Evolutionary conservation across 2,329 filamentous ascomycete species (phyloP).

Genomic region (Cercospora sesami): DNA sequence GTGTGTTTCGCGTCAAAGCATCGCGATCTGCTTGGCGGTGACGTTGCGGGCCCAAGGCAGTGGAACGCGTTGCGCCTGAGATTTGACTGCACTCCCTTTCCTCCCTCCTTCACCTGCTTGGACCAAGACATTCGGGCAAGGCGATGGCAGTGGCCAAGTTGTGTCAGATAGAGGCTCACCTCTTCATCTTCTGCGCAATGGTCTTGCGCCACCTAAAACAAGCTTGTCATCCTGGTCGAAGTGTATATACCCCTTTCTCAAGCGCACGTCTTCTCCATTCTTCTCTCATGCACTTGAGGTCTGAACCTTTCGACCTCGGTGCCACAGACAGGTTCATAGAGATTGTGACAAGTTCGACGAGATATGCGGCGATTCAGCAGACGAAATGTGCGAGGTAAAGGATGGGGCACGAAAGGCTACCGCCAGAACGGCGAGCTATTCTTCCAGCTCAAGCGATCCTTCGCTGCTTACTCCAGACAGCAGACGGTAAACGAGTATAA

Average conservation of each 20-base stretch:
- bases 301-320: neutral
- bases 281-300: neutral
- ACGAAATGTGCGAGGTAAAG: conserved; percentile 11
- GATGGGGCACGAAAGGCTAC: conserved; percentile 9
- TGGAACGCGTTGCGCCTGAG: neutral
- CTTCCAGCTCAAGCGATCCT: conserved; percentile 13
- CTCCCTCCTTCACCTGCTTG: neutral
- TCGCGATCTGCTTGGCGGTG: neutral
- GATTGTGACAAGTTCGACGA: neutral
- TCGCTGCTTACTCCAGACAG: conserved; percentile 9
- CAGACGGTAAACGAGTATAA: neutral
- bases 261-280: neutral
- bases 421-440: conserved; percentile 9
- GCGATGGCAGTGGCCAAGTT: neutral
- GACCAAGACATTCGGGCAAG: neutral
- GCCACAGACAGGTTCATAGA: neutral
- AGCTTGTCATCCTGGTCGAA: neutral
- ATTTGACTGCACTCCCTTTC: neutral
- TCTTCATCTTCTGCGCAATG: neutral
- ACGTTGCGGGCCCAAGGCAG: neutral
- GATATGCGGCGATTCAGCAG: conserved; percentile 1
- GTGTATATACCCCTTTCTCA: neutral
- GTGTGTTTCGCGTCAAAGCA: neutral
- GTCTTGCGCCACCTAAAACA: neutral
- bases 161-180: neutral